These are phyloP conservation scores for Colletotrichum australisinense DNA, from an alignment of 2,329 filamentous ascomycete species.

Conservation along the genomic window DNA sequence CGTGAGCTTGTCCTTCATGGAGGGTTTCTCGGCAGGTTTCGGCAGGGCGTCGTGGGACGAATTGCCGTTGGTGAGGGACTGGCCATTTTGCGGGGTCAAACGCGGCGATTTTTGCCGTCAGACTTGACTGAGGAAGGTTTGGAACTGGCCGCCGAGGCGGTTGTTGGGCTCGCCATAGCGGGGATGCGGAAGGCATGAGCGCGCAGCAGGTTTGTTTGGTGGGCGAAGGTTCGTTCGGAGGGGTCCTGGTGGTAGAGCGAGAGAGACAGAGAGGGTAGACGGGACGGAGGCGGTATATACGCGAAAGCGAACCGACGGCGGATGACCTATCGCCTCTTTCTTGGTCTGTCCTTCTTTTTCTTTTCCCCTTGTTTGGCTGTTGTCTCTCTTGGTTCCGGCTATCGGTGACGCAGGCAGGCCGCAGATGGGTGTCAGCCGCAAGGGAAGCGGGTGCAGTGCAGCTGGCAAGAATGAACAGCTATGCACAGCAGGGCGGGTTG, in stretches of 20 bases:
- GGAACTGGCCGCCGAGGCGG: conserved; percentile 55
- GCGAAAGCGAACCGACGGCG: conserved; percentile 19
- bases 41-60: conserved; percentile 45
- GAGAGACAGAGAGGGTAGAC: neutral
- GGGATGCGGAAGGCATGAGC: conserved; percentile 32
- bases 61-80: conserved; percentile 37
- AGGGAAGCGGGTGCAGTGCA: neutral
- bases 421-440: conserved; percentile 28
- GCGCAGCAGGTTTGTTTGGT: conserved; percentile 2
- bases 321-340: conserved; percentile 14
- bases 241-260: conserved; percentile 2
- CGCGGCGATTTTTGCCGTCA: conserved; percentile 51
- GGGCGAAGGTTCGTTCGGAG: conserved; percentile 4
- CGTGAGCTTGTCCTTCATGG: conserved; percentile 72
- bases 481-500: neutral
- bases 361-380: neutral
- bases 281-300: conserved; percentile 24
- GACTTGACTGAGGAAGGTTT: conserved; percentile 63
- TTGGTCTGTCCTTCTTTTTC: neutral
- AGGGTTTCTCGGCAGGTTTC: conserved; percentile 62
- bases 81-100: conserved; percentile 53
- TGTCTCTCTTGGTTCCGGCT: conserved; percentile 10
- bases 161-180: conserved; percentile 35
- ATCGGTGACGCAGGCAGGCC: conserved; percentile 11
- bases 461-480: conserved; percentile 5